phyloP scores from a whole-genome alignment of 805 yeast species.

The Ogataea saltuana region DNA sequence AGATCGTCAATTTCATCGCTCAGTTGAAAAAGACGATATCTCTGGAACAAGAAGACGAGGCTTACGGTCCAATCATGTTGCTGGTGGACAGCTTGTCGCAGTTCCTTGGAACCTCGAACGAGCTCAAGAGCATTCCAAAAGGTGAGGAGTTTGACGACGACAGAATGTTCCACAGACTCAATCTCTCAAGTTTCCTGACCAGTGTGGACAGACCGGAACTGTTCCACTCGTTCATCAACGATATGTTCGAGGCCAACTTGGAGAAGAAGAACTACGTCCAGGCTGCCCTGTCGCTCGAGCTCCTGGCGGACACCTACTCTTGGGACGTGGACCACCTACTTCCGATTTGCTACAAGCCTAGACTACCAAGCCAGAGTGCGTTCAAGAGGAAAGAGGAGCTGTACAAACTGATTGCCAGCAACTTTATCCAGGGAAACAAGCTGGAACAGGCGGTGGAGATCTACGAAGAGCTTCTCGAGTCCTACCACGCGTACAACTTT shows the following conservation, averaged over 20 bases:
- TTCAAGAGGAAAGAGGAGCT: conserved; percentile 79
- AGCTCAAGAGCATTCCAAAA: conserved; percentile 70
- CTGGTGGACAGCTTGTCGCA: conserved; percentile 57
- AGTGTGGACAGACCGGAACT: conserved; percentile 78
- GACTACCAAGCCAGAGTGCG: conserved; percentile 75
- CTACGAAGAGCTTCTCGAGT: conserved; percentile 73
- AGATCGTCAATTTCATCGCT: conserved; percentile 54
- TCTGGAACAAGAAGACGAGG: conserved; percentile 65
- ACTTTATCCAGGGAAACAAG: conserved; percentile 69
- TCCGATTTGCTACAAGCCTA: conserved; percentile 61
- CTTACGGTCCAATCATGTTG: conserved; percentile 48
- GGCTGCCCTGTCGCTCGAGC: conserved; percentile 79
- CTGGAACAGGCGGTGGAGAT: conserved; percentile 79
- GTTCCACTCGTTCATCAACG: conserved; percentile 75
- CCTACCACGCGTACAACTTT: conserved; percentile 70
- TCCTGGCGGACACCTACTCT: conserved; percentile 70
- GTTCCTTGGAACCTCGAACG: conserved; percentile 64
- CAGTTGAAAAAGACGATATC: conserved; percentile 50
- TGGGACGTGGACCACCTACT: conserved; percentile 66
- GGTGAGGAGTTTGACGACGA: conserved; percentile 88
- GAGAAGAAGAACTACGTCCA: conserved; percentile 66
- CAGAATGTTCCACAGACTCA: conserved; percentile 75
- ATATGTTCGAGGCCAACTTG: conserved; percentile 66
- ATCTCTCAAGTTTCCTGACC: conserved; percentile 72
- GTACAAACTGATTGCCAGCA: conserved; percentile 66